These are phyloP conservation scores for Tetracladium maxilliforme DNA, from an alignment of 2,329 filamentous ascomycete genomes.

Conservation along the genomic window DNA sequence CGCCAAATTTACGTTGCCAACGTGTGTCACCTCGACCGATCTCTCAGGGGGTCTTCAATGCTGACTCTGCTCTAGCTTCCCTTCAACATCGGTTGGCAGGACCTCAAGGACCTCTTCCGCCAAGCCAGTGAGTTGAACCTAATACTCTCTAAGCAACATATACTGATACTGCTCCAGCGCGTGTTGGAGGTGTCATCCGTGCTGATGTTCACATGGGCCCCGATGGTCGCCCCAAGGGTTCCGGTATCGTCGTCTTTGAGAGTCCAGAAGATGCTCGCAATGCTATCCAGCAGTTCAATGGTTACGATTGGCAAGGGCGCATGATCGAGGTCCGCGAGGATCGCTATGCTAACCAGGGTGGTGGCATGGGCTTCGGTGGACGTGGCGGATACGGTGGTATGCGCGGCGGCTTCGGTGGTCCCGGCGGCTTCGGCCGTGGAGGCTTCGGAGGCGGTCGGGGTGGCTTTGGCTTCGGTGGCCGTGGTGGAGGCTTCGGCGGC, in stretches of 20 bases:
- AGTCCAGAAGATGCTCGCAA: conserved; percentile 87
- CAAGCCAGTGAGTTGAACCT: conserved; percentile 79
- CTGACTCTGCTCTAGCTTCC: conserved; percentile 54
- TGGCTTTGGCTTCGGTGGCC: conserved; percentile 23
- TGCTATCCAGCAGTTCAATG: conserved; percentile 95
- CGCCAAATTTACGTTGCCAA: conserved; percentile 96
- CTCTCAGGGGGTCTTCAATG: too few relatives aligned
- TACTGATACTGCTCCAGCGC: conserved; percentile 21
- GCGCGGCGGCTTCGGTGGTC: conserved; percentile 34
- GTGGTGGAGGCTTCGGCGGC: conserved; percentile 28
- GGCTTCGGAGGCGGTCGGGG: conserved; percentile 38
- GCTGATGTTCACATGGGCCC: conserved; percentile 89
- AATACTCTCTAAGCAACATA: conserved; percentile 5
- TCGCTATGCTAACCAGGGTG: conserved; percentile 59
- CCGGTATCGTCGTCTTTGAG: conserved; percentile 94
- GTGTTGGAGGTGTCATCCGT: conserved; percentile 70
- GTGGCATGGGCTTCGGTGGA: conserved; percentile 25
- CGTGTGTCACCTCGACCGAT: conserved; percentile 51
- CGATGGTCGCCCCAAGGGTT: conserved; percentile 89
- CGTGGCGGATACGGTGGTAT: conserved; percentile 24
- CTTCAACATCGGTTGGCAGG: conserved; percentile 96
- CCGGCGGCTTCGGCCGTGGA: conserved; percentile 40
- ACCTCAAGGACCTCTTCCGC: conserved; percentile 95
- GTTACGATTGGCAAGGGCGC: conserved; percentile 96
- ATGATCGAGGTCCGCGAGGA: conserved; percentile 91